Percentiles rank a stretch among this genome's conserved stretches.
Evolutionary conservation across 2,329 filamentous ascomycete species (phyloP).

Genomic region (Corynespora cassiicola): DNA sequence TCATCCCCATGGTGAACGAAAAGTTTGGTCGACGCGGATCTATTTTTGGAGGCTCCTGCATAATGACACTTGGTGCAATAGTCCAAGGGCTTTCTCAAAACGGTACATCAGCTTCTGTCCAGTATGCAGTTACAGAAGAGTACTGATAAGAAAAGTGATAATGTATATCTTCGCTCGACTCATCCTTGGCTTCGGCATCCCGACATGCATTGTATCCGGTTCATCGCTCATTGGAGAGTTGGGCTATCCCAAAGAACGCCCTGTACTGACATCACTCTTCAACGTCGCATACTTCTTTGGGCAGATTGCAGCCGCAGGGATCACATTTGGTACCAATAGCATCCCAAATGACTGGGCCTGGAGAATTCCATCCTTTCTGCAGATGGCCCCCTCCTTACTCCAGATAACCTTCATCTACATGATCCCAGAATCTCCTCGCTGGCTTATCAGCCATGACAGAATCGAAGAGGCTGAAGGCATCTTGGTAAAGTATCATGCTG

Average conservation of each 20-base stretch:
- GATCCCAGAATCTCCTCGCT: slow-evolving; percentile 69
- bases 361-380: slow-evolving; percentile 68
- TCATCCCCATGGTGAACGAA: slow-evolving; percentile 43
- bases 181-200: slow-evolving; percentile 70
- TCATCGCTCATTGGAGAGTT: slow-evolving; percentile 69
- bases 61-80: slow-evolving; percentile 50
- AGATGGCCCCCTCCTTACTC: slow-evolving; percentile 65
- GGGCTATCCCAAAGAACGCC: slow-evolving; percentile 70
- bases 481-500: slow-evolving; percentile 68
- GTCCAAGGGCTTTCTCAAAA: slow-evolving; percentile 21
- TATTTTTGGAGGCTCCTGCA: slow-evolving; percentile 45
- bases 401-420: slow-evolving; percentile 65
- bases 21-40: slow-evolving; percentile 46
- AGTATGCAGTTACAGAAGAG: too few species aligned
- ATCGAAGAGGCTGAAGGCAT: slow-evolving; percentile 65
- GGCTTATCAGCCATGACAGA: slow-evolving; percentile 66
- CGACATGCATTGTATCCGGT: slow-evolving; percentile 66
- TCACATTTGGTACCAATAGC: slow-evolving; percentile 67
- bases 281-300: slow-evolving; percentile 71
- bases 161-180: slow-evolving; percentile 66
- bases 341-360: slow-evolving; percentile 67
- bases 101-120: slow-evolving; percentile 7
- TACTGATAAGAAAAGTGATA: slow-evolving; percentile 12
- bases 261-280: slow-evolving; percentile 67
- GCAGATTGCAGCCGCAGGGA: slow-evolving; percentile 60